Conservation (phyloP, 2,329 filamentous ascomycete species). For the Zelopaecilomyces penicillatus region DNA sequence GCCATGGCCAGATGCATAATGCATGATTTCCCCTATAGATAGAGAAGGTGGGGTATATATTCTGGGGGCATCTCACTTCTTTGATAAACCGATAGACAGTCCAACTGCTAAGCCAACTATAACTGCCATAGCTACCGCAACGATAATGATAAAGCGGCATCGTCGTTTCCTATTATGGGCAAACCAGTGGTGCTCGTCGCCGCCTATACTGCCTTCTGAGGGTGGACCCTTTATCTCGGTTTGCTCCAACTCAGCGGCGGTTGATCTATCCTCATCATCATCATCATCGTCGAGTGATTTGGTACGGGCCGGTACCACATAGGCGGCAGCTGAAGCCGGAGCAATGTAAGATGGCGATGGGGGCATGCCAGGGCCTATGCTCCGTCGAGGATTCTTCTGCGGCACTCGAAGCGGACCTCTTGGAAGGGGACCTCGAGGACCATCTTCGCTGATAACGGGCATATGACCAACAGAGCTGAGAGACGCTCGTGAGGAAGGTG, state of each 20-base stretch:
- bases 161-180: constrained; percentile 17
- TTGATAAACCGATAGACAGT: constrained; percentile 30
- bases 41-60: no score
- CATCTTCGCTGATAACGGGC: constrained; percentile 31
- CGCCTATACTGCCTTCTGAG: no score
- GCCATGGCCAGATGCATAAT: no score
- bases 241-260: no score
- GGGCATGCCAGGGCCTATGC: constrained; percentile 8
- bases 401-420: constrained; percentile 21
- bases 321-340: no score
- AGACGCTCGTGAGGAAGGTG: constrained; percentile 13
- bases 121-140: constrained; percentile 22
- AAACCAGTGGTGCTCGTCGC: not conserved
- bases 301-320: no score
- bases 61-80: constrained; percentile 23
- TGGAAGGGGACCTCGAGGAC: constrained; percentile 13
- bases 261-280: no score
- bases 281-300: no score
- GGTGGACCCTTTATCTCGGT: no score
- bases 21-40: no score
- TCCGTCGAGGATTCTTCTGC: constrained; percentile 20
- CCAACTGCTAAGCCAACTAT: constrained; percentile 31
- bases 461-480: constrained; percentile 22
- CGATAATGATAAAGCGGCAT: constrained; percentile 23
- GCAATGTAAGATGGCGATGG: no score